These are phyloP conservation scores for Hawksworthiomyces lignivorus DNA, from an alignment of 2,329 filamentous ascomycete genomes.

Conservation along the genomic window DNA sequence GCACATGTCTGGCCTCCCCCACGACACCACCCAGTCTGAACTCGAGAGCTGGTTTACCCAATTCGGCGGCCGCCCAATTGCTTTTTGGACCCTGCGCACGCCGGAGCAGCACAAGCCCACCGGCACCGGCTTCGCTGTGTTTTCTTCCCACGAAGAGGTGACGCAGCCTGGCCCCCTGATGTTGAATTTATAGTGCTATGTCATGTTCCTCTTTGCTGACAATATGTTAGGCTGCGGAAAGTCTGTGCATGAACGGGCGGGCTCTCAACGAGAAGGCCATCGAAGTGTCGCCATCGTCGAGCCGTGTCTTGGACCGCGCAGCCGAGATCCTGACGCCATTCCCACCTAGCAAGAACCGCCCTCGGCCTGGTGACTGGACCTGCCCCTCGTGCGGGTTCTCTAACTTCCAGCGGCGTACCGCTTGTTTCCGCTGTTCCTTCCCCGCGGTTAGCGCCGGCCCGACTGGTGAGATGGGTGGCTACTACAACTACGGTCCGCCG, in stretches of 20 bases:
- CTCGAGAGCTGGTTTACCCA: constrained; percentile 99
- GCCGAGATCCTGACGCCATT: constrained; percentile 95
- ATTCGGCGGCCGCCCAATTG: constrained; percentile 93
- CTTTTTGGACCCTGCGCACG: constrained; percentile 96
- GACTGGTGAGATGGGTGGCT: constrained; percentile 54
- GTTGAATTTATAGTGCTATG: background rate
- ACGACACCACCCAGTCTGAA: constrained; percentile 97
- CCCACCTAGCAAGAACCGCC: constrained; percentile 96
- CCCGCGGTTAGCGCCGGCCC: constrained; percentile 81
- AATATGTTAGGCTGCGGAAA: constrained; percentile 88
- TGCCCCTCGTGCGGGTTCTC: constrained; percentile 98
- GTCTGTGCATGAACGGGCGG: constrained; percentile 97
- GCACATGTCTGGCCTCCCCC: constrained; percentile 93
- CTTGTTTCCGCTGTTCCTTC: constrained; percentile 98
- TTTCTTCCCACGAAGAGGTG: constrained; percentile 98
- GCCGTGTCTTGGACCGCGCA: constrained; percentile 88
- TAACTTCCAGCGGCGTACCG: constrained; percentile 97
- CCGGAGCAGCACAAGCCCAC: constrained; percentile 99
- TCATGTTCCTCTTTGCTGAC: too few relatives aligned
- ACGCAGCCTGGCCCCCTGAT: too few relatives aligned
- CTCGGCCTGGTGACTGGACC: constrained; percentile 95
- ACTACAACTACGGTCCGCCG: constrained; percentile 65
- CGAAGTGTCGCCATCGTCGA: constrained; percentile 96
- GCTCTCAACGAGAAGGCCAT: constrained; percentile 98
- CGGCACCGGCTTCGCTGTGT: constrained; percentile 94